Evolutionary conservation across 257 asterid genomes (phyloP), one percentile per base, ranked within the genome.

Genomic region (Leptodermis oblonga): DNA sequence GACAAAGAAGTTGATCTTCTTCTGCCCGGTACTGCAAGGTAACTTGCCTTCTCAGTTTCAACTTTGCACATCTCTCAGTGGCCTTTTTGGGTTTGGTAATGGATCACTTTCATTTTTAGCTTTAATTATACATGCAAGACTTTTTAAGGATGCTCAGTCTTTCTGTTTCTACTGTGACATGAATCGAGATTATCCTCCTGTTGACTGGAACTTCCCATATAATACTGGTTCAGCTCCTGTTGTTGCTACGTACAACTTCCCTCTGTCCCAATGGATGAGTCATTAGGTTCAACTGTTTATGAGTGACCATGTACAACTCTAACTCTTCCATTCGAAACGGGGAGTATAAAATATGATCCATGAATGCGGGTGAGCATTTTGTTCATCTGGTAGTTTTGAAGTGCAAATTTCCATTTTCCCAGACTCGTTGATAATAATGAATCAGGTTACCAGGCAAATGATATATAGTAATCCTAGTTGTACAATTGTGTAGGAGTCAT

Each of bases 1-100:
- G 82, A 83, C 59, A 71, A 70, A 71, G 87, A 83, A 52, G 87
- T 81, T 46, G 87, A 83, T 80, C 81, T 83, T 51, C 82, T 83
- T 46, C 73, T 80, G 69, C 87, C 87, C 60, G 87, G 83, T 68
- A 75, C 83, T 52, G 83, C 81, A 78, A 83, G 88, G 88, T 83
- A 81, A 42, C 68, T 67, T 54, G 56, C 70, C n/a, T 17, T 46
- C 8, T 46, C 36, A 52, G 70, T 65, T 49, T 33, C 20, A 10
- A 46, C 6, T 23, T 18, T 65, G 45, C 55, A 36, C 30, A 22
- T 62, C 62, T 65, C 34, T 12, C 17, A 14, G 6, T n/a, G 1
- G 28, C 39, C 26, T n/a, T 58, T 33, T 33, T 54, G 8, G 12
- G 5, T 30, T 20, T 53, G 48, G 51, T 53, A 65, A 65, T 73